Evolutionary conservation across 805 yeast genomes (phyloP).

Genomic region (Priceomyces haplophilus): DNA sequence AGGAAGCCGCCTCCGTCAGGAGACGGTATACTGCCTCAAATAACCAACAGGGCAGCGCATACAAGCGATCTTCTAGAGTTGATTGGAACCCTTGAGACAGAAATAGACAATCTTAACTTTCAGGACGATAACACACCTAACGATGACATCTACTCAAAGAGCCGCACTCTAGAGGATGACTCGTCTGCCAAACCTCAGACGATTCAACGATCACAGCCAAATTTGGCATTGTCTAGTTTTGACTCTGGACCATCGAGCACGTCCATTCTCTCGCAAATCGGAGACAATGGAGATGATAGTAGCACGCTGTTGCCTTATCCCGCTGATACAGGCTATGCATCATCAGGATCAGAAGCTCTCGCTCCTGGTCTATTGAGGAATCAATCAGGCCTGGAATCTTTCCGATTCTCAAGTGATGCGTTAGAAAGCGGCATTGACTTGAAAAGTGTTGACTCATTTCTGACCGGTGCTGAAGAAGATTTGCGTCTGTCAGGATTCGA

Average conservation of each 20-base stretch:
- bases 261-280: background rate
- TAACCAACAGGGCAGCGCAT: background rate
- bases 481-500: background rate
- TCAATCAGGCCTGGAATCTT: background rate
- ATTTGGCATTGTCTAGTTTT: background rate
- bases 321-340: background rate
- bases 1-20: conserved; percentile 10
- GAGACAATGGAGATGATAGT: background rate
- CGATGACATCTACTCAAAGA: background rate
- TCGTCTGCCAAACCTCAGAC: background rate
- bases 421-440: background rate
- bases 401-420: no score
- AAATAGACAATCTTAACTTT: conserved; percentile 18
- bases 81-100: conserved; percentile 21
- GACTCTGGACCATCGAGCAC: background rate
- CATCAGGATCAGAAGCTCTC: no score
- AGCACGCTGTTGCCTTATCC: background rate
- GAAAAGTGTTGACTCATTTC: conserved; percentile 4
- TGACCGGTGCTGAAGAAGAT: background rate
- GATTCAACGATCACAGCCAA: background rate
- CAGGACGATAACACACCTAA: conserved; percentile 3
- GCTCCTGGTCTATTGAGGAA: no score
- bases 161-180: background rate
- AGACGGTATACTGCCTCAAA: background rate
- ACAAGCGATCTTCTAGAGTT: conserved; percentile 17